Percentiles rank a stretch among this genome's conserved stretches.
Conservation (phyloP, 352 stramenopile species). For the Pythium vanterpoolii region DNA sequence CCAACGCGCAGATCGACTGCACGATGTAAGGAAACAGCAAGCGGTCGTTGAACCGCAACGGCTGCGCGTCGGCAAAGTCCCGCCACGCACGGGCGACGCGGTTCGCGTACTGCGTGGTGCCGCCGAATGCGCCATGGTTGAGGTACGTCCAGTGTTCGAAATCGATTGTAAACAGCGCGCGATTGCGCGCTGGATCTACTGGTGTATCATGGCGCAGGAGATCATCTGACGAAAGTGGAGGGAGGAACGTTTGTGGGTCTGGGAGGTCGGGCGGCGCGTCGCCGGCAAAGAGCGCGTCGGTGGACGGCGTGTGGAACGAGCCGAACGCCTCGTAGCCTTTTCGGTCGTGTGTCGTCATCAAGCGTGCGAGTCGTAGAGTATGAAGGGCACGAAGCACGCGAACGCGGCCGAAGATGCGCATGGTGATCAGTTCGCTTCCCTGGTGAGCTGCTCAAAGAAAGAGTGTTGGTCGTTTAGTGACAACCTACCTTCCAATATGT, state of each 20-base stretch:
- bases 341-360: conserved; percentile 8
- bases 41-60: conserved; percentile 90
- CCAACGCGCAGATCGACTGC: conserved; percentile 71
- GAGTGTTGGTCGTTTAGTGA: background rate
- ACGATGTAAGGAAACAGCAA: conserved; percentile 90
- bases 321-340: conserved; percentile 66
- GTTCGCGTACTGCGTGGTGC: conserved; percentile 60
- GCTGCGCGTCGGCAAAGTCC: conserved; percentile 79
- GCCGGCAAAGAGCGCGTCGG: conserved; percentile 47
- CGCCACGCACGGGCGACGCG: conserved; percentile 78
- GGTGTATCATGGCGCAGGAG: background rate
- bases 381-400: background rate
- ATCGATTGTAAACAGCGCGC: conserved; percentile 51
- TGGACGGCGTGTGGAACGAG: conserved; percentile 74
- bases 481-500: too few relatives aligned
- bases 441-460: background rate
- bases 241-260: conserved; percentile 17
- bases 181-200: conserved; percentile 15
- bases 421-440: too few relatives aligned
- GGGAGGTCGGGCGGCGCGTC: conserved; percentile 8
- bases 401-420: background rate
- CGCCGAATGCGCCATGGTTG: conserved; percentile 94
- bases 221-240: conserved; percentile 12
- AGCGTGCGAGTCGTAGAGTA: background rate
- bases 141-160: conserved; percentile 86